Evolutionary conservation across 1,284 basidiomycete species (phyloP), one percentile per base, ranked within the genome.

Genomic region (Rhodotorula sp.): DNA sequence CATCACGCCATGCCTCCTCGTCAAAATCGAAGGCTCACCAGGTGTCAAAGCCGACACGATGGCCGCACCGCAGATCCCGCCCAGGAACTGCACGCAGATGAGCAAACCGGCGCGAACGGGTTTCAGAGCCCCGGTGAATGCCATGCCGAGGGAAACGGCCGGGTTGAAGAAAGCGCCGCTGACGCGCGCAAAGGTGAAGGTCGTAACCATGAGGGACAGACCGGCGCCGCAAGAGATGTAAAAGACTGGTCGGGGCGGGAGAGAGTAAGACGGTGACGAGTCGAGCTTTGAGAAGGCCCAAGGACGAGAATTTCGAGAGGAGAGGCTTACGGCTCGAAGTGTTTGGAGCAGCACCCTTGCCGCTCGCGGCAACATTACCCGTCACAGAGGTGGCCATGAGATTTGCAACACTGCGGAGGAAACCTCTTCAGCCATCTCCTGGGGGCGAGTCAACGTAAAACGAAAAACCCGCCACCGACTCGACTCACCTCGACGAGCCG

Each of bases 61-160:
- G 2, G 68, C 69, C 1, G 48, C 17, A 6, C 79, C 80, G 24
- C 75, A 71, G 60, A 81, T 80, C 10, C 66, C 69, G 7, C 69
- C 69, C 1, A 70, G 55, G 42, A 67, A 37, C 24, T 70, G 69
- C 2, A 54, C 87, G 54, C 87, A 78, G 68, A 84, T 86, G 74
- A 87, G 88, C 54, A 89, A 79, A 24, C 87, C 80, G 71, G 87
- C 89, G 24, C 88, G 84, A 29, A 87, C 78, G 2, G 88, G 87
- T 7, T 82, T 82, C 66, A 90, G 83, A 20, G 84, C 83, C 1
- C 88, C 88, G 6, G 85, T 82, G 22, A 90, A 80, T 51, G 86
- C 82, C 55, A 90, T 82, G 1, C 87, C 86, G 45, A 88, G 81
- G 22, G 85, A 86, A 66, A 91, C 84, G 67, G 88, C 84, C 0